These are phyloP conservation scores for Apiospora hydei DNA, from an alignment of 2,329 filamentous ascomycete species.

Conservation along the genomic window DNA sequence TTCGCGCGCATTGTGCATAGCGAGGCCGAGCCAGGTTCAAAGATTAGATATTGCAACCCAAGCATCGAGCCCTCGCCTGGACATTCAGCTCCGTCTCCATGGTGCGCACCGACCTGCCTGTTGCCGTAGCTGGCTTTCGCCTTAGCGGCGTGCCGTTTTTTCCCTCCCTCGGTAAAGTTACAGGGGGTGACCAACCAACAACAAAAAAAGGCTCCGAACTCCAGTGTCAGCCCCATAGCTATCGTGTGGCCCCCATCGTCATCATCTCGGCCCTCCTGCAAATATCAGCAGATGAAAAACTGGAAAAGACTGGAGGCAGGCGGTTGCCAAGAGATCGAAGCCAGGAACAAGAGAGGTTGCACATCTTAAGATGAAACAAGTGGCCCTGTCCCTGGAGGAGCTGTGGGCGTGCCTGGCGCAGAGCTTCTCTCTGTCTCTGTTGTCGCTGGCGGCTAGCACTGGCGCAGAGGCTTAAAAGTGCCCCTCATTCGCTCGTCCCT, in stretches of 20 bases:
- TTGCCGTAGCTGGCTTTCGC: background rate
- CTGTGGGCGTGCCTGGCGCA: background rate
- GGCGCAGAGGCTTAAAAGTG: background rate
- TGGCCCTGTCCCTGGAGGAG: background rate
- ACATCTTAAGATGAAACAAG: constrained; percentile 12
- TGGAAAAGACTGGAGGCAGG: background rate
- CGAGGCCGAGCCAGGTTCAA: background rate
- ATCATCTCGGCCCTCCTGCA: background rate
- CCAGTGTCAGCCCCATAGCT: constrained; percentile 6
- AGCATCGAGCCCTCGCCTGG: background rate
- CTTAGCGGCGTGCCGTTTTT: background rate
- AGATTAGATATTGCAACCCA: background rate
- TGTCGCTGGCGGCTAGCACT: background rate
- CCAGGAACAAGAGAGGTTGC: background rate
- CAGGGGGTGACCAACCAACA: background rate
- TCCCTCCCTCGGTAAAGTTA: background rate
- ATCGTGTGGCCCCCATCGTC: background rate
- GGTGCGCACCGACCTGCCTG: background rate
- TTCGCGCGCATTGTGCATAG: constrained; percentile 6
- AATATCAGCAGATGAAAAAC: background rate
- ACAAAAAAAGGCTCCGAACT: background rate
- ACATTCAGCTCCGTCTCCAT: background rate
- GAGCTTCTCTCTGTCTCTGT: background rate
- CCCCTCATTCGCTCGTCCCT: background rate
- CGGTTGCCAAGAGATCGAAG: constrained; percentile 22